Base-by-base conservation (phyloP, 768 basidiomycete species). In the Termitomyces sp. region DNA sequence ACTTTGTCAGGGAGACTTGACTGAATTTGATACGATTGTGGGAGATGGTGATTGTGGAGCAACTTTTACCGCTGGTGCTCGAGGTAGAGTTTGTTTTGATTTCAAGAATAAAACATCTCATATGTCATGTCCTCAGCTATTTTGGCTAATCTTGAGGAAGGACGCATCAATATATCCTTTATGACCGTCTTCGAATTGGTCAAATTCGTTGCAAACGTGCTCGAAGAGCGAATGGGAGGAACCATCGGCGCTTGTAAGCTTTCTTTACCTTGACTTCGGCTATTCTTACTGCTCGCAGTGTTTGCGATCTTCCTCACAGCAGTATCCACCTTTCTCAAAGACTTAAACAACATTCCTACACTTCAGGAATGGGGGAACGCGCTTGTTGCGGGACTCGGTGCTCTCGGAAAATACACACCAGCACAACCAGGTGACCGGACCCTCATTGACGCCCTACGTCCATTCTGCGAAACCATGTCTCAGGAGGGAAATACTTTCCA, bases 31-130 rank as follows among this genome's bases (percentile, higher is more conserved):
- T 64, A 83, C 81, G 9, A 70, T 85, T 27, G 73, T 80, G 8
- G 84, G 85, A 27, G 84, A 86, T 66, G 85, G 84, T 6, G 83
- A 86, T 63, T 84, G 83, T 46, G 83, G 85, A 9, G 69, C 78
- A 39, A 85, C 83, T 7, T 81, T 85, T 57, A 73, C 78, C 9
- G 69, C 76, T 3, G 84, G 84, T 10, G 75, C 75, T 7, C 66
- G 57, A 68, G 73, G 70, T 72, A 49, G 10, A 43, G 32, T 5
- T 35, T 34, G 16, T 7, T 5, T 16, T 12, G 6, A 19, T 14
- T 7, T 11, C 5, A 8, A 35, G 10, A 17, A 12, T 8, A 23
- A 45, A 19, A 35, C 11, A 17, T 0, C 41, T 42, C 39, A 21
- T 19, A 3, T 52, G n/a, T 37, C 49, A 41, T n/a, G 2, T 14